These are phyloP conservation scores for Cryptosporidium andersoni DNA, from an alignment of 169 alveolate genomes.

Conservation along the genomic window DNA sequence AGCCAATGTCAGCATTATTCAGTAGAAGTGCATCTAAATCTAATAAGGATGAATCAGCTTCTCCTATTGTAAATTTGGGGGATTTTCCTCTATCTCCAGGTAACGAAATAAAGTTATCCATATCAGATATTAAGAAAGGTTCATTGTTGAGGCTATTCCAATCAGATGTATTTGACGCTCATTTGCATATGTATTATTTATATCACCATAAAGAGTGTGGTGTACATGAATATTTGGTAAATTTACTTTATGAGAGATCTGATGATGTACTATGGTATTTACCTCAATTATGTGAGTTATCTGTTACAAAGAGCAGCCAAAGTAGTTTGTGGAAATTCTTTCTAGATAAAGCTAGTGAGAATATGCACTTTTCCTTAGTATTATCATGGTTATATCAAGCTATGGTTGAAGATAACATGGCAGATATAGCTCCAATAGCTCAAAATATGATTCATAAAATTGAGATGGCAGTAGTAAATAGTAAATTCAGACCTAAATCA, in stretches of 20 bases:
- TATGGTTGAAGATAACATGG: constrained; percentile 80
- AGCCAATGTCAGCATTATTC: constrained; percentile 55
- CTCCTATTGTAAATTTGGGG: constrained; percentile 21
- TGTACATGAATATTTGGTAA: constrained; percentile 89
- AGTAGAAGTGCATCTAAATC: constrained; percentile 7
- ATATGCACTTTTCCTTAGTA: constrained; percentile 88
- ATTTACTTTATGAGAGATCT: constrained; percentile 82
- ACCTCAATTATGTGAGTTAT: constrained; percentile 80
- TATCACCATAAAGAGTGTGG: constrained; percentile 87
- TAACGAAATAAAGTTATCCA: background rate
- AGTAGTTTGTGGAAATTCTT: constrained; percentile 68
- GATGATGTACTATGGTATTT: constrained; percentile 83
- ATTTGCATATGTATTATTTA: constrained; percentile 86
- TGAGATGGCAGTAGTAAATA: constrained; percentile 91
- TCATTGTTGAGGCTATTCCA: constrained; percentile 85
- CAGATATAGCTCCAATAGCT: constrained; percentile 73
- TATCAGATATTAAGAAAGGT: constrained; percentile 75
- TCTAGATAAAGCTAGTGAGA: constrained; percentile 83
- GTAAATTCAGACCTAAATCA: constrained; percentile 78
- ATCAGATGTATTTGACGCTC: constrained; percentile 89
- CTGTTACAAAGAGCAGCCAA: constrained; percentile 42
- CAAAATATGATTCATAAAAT: constrained; percentile 87
- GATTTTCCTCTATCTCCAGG: constrained; percentile 9
- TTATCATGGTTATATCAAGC: constrained; percentile 88
- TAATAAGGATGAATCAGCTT: background rate